Evolutionary conservation across 2,329 filamentous ascomycete species (phyloP), one percentile per base, ranked within the genome.

Genomic region (Neonectria sp.): DNA sequence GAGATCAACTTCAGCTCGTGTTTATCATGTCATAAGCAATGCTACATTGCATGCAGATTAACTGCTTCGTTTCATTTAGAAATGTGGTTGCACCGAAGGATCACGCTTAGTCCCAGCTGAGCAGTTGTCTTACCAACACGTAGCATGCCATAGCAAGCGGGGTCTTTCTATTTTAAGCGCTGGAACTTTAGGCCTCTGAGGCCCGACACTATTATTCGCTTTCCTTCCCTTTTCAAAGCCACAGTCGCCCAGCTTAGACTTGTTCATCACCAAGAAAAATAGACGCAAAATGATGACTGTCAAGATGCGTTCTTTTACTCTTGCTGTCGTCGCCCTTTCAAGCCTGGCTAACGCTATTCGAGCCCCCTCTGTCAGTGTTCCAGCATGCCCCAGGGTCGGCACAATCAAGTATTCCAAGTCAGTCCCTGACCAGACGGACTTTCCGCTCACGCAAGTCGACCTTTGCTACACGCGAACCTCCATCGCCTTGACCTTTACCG

Each of bases 391-490:
- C 12, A 65, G 68, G 13, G 74, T 72, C 31, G 80, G 74, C 46
- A 82, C 75, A n/a, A 73, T 84, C 65, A 71, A 74, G 45, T 86
- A 79, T 76, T 72, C 77, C 74, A 82, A 79, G 62, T 80, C 83
- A 0, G 82, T 86, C 29, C 85, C 85, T 1, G 79, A 82, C 55
- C 66, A 74, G 64, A 70, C 69, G 29, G 68, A 75, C 21, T 86
- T 87, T 64, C 83, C 84, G 2, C 75, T 72, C 51, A 87, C 85
- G 0, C 71, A 83, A 48, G 82, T 86, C 55, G 81, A 82, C 61
- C 78, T 86, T 11, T 87, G 85, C 75, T 87, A 86, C 74, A 81
- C 82, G 13, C 72, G 80, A 31, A 79, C 70, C 9, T 71, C 79
- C 15, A 78, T 86, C 48, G 72, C 79, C 31, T 72, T 86, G 57